These are phyloP conservation scores for Podila verticillata DNA, from an alignment of 192 early-diverging fungal genomes.

Conservation along the genomic window DNA sequence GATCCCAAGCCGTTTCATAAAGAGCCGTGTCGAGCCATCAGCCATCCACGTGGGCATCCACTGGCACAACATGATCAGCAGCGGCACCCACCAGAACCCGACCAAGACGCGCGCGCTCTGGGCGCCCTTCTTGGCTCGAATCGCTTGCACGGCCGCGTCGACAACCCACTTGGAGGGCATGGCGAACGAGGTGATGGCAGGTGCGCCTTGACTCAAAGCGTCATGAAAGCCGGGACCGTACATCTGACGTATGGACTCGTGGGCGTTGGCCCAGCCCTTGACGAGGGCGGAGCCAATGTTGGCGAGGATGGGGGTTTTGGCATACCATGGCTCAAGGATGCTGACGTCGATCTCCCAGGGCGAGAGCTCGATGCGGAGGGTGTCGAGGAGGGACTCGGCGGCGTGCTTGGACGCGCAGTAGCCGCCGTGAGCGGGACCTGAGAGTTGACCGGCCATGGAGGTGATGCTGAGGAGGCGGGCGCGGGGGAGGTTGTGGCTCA, in stretches of 20 bases:
- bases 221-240: constrained; percentile 30
- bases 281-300: constrained; percentile 11
- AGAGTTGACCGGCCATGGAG: constrained; percentile 35
- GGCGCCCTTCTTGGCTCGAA: constrained; percentile 35
- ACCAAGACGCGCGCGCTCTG: constrained; percentile 21
- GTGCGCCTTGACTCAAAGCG: constrained; percentile 5
- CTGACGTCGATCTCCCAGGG: constrained; percentile 59
- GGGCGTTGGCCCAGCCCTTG: constrained; percentile 15
- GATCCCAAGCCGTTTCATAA: constrained; percentile 23
- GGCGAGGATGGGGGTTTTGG: constrained; percentile 32
- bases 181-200: constrained; percentile 9
- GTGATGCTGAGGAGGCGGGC: constrained; percentile 56
- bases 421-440: constrained; percentile 50
- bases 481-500: constrained; percentile 43
- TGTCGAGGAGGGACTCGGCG: constrained; percentile 56
- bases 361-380: constrained; percentile 51
- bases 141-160: constrained; percentile 30
- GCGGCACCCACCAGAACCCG: constrained; percentile 43
- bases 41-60: constrained; percentile 30
- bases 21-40: constrained; percentile 22
- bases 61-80: constrained; percentile 32
- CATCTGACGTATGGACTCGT: constrained; percentile 16
- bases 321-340: constrained; percentile 50
- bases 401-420: constrained; percentile 59
- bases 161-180: constrained; percentile 52